Conservation (phyloP, 73 alveolate genomes). For the Urostyla sp. region DNA sequence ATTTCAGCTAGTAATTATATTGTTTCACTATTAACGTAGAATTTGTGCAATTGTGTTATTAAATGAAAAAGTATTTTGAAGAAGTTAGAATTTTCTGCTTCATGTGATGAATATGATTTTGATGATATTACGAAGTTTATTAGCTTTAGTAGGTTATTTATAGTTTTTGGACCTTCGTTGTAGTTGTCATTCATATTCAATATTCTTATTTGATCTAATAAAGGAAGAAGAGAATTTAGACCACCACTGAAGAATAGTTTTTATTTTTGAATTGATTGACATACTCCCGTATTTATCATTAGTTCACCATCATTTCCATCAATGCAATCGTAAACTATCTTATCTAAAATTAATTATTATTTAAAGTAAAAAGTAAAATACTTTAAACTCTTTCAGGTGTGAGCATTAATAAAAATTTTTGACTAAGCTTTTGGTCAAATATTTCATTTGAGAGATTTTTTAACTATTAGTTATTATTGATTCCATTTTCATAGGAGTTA, state of each 20-base stretch:
- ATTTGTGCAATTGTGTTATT: slow-evolving; percentile 32
- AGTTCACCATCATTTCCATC: slow-evolving; percentile 55
- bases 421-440: slow-evolving; percentile 46
- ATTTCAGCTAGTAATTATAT: slow-evolving; percentile 69
- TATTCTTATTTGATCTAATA: slow-evolving; percentile 25
- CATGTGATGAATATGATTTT: slow-evolving; percentile 30
- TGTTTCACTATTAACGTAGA: slow-evolving; percentile 33
- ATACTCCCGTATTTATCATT: slow-evolving; percentile 58
- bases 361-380: neutral
- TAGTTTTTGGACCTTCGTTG: neutral
- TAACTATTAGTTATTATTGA: neutral
- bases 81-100: slow-evolving; percentile 35
- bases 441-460: slow-evolving; percentile 10
- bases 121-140: slow-evolving; percentile 22
- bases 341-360: slow-evolving; percentile 37
- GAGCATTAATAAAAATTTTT: slow-evolving; percentile 41
- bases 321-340: slow-evolving; percentile 51
- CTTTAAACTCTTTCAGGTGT: slow-evolving; percentile 58
- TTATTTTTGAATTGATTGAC: neutral
- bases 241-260: slow-evolving; percentile 50
- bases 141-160: slow-evolving; percentile 31
- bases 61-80: slow-evolving; percentile 37
- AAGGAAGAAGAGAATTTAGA: slow-evolving; percentile 38
- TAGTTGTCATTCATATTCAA: neutral
- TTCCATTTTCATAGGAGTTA: slow-evolving; percentile 28